Evolutionary conservation across 129 eudicot genomes (phyloP), one percentile per base, ranked within the genome.

Genomic region (Silybum marianum): DNA sequence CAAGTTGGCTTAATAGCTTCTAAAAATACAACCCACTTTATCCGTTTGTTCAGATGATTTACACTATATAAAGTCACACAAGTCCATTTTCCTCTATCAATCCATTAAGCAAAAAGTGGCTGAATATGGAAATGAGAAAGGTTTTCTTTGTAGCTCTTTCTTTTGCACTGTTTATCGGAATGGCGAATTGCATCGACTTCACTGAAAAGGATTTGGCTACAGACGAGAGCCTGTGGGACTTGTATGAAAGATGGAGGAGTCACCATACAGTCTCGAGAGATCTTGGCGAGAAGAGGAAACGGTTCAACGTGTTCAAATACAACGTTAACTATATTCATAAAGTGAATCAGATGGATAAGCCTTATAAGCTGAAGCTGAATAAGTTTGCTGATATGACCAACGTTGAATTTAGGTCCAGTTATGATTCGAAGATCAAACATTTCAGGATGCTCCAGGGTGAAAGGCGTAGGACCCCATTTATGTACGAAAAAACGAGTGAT

Each of bases 331-430:
- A 88, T 78, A 62, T 94, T 58, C 92, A 92, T 78, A 82, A 85
- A 34, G 95, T 83, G 76, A 94, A 94, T 88, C 85, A 88, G 87
- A 87, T 92, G 98, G 87, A 92, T 84, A 90, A 77, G 86, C 98
- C 96, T 24, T 94, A 92, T 83, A 94, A 94, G 92, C 80, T 94
- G 83, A 88, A 79, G 70, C 95, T 94, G 87, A 94, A 94, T 75
- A 81, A 82, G 87, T 92, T 85, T 76, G 98, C 93, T 10, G 98
- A 92, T 65, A 85, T 92, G 97, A 94, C 97, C 26, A 92, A 78
- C 85, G 89, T 84, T 72, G 98, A 94, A 84, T 92, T 90, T 83
- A 77, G 90, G 81, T 36, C 72, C 42, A 81, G 80, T 0, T 94
- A 86, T 63, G 88, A 88, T 63, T 92, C 98, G 0, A 94, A 90